Conservation (phyloP, 305 asterid genomes). For the Solanum hybrid region DNA sequence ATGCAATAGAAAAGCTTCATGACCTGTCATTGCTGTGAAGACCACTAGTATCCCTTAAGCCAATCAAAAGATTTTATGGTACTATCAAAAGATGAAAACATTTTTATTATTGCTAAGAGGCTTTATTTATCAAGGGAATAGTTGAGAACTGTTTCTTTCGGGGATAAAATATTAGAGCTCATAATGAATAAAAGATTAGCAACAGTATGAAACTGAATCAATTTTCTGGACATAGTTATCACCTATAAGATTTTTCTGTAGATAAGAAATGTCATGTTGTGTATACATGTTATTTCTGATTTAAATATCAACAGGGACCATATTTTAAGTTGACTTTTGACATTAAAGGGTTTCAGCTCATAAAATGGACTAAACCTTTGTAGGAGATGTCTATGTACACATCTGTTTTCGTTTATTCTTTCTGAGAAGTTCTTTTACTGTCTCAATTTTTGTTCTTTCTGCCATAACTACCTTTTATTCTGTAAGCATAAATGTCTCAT, state of each 20-base stretch:
- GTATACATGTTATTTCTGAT: neutral
- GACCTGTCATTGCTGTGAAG: neutral
- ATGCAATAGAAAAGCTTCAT: neutral
- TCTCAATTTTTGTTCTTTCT: neutral
- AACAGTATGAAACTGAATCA: neutral
- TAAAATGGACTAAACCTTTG: neutral
- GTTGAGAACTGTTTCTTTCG: neutral
- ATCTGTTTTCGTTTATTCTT: neutral
- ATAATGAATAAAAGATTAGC: neutral
- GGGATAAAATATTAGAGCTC: neutral
- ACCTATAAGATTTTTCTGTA: neutral
- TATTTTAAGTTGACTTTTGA: neutral
- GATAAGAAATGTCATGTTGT: neutral
- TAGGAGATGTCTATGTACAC: neutral
- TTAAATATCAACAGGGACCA: neutral
- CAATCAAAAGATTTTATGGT: neutral
- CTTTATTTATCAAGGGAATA: neutral
- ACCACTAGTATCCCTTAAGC: neutral
- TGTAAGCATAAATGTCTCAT: neutral
- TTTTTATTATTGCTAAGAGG: neutral
- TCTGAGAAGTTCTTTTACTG: neutral
- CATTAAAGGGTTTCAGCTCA: neutral
- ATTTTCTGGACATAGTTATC: conserved; percentile 4
- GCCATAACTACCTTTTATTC: neutral
- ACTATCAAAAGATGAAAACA: neutral